Base-by-base conservation (phyloP, 2,329 filamentous ascomycete genomes). In the Cladorrhinum sp. region DNA sequence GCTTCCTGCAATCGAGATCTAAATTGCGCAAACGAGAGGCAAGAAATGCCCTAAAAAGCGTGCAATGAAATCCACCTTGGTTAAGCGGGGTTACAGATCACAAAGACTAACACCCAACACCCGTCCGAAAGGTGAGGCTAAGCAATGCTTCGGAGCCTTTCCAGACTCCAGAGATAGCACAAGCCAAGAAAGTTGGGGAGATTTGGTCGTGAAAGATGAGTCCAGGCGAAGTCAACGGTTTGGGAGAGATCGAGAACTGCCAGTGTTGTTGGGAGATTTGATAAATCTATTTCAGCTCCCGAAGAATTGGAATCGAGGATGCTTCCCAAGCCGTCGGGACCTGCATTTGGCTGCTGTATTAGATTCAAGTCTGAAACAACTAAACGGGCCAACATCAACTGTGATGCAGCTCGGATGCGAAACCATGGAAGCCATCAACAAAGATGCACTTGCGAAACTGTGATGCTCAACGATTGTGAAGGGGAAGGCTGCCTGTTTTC, bases 261-360 rank as follows among this genome's bases (percentile, higher is more conserved):
- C 32, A 10, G 4, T 29, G 25, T 29, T 36, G 32, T 8, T 36
- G 32, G 9, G 3, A 36, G 32, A 36, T 12, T 3, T 36, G 8
- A 10, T 36, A 13, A 56, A 38, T 56, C 53, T 56, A 56, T 56
- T 56, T 56, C 38, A 18, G 53, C 53, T 45, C 38, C 8, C 38
- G 6, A 29, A 32, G 41, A 12, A 24, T 13, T 49, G 22, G 38
- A 56, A 25, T 18, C 53, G 18, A 25, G 18, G 9, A 3, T 25
- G n/a, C 3, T 18, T 45, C 23, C 53, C 53, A 55, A 18, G 16
- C 38, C 32, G 53, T 45, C 53, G 38, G 38, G 25, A 22, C 24
- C 12, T 29, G 13, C 7, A 18, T 25, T 36, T 45, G 25, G 24
- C 41, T 60, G 38, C 49, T 32, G 50, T 55, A 55, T 9, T 2